phyloP scores from a whole-genome alignment of 2,329 filamentous ascomycete species.

The Cytospora chrysosperma region DNA sequence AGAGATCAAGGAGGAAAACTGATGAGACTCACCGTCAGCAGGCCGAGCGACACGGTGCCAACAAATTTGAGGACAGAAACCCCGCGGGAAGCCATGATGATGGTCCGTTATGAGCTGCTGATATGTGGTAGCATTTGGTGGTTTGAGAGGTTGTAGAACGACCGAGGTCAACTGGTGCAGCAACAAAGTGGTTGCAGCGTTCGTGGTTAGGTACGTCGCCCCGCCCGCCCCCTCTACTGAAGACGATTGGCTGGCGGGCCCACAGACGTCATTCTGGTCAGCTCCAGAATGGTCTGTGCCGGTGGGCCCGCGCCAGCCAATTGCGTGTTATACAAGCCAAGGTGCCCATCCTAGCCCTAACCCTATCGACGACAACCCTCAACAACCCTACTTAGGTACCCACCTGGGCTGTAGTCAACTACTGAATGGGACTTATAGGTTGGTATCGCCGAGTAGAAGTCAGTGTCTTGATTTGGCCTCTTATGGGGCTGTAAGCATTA shows the following conservation, averaged over 20 bases:
- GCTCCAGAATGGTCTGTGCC: neutral
- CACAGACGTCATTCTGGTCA: neutral
- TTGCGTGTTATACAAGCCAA: neutral
- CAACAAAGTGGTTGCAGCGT: neutral
- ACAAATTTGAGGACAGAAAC: conserved; percentile 87
- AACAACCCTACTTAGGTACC: neutral
- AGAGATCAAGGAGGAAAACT: neutral
- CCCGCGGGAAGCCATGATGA: conserved; percentile 64
- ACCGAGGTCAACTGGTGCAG: neutral
- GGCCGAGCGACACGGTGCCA: conserved; percentile 82
- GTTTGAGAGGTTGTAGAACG: neutral
- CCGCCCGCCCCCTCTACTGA: neutral
- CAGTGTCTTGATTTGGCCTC: no score
- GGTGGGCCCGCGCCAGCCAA: neutral
- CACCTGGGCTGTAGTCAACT: neutral
- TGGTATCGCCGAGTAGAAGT: no score
- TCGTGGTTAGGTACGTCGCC: neutral
- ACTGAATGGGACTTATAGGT: no score
- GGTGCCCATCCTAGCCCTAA: neutral
- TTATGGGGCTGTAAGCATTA: no score
- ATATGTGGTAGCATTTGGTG: conserved; percentile 13
- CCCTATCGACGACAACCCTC: neutral
- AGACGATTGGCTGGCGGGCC: neutral
- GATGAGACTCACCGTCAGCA: conserved; percentile 72
- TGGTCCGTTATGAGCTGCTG: conserved; percentile 17